Conservation (phyloP, 495 filamentous ascomycete species). For the Daldinia bambusicola region DNA sequence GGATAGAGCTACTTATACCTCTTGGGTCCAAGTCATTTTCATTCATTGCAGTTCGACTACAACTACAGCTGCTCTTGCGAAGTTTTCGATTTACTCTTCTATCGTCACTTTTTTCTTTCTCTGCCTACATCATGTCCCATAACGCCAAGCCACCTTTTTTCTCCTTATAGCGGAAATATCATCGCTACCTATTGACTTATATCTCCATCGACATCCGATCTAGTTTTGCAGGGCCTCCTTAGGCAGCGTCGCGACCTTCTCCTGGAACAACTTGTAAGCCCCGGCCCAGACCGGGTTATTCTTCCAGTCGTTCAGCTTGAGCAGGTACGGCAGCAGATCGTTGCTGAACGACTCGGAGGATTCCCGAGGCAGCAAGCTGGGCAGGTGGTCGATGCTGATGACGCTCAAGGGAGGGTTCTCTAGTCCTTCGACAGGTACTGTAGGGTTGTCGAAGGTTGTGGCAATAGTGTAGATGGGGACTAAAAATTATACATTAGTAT, state of each 20-base stretch:
- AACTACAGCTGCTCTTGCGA: slow-evolving; percentile 27
- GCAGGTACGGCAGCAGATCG: slow-evolving; percentile 79
- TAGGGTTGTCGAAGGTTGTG: slow-evolving; percentile 86
- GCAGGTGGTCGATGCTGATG: slow-evolving; percentile 92
- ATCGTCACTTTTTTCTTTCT: slow-evolving; percentile 29
- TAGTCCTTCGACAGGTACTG: slow-evolving; percentile 73
- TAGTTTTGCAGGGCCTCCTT: slow-evolving; percentile 54
- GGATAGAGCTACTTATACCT: neutral
- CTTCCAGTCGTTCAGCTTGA: slow-evolving; percentile 78
- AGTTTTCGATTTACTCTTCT: slow-evolving; percentile 20
- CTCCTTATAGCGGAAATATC: neutral
- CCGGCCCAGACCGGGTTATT: slow-evolving; percentile 81
- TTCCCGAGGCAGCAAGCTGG: slow-evolving; percentile 85
- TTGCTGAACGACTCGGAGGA: slow-evolving; percentile 86
- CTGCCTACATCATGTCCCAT: slow-evolving; percentile 32
- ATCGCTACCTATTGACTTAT: neutral
- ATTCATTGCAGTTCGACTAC: neutral
- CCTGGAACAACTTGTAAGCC: slow-evolving; percentile 84
- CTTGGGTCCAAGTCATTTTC: neutral
- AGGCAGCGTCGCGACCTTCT: slow-evolving; percentile 83
- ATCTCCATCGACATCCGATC: slow-evolving; percentile 1
- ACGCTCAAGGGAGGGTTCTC: slow-evolving; percentile 72
- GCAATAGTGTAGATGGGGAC: slow-evolving; percentile 87
- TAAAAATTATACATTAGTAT: slow-evolving; percentile 49
- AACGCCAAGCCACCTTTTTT: slow-evolving; percentile 26